Conservation (phyloP, 306 rosid genomes). For the Delonix regia region DNA sequence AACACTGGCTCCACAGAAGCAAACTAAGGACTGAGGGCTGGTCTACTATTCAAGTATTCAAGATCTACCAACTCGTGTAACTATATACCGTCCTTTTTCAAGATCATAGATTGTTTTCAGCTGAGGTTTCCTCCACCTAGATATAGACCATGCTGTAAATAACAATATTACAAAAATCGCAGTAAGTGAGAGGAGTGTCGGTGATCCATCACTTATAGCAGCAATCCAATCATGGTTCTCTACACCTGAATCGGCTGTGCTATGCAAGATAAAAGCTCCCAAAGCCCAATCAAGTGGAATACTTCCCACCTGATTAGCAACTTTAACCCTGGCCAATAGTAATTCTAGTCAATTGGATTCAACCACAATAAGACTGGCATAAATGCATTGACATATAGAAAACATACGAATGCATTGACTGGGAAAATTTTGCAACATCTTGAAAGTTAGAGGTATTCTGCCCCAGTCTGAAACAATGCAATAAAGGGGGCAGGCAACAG, state of each 20-base stretch:
- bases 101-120: slow-evolving; percentile 71
- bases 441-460: background rate
- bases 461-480: background rate
- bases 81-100: slow-evolving; percentile 72
- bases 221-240: slow-evolving; percentile 50
- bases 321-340: slow-evolving; percentile 48
- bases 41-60: slow-evolving; percentile 28
- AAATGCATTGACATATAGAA: background rate
- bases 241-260: slow-evolving; percentile 43
- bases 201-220: slow-evolving; percentile 38
- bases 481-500: background rate
- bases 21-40: background rate
- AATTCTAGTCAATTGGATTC: slow-evolving; percentile 17
- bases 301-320: slow-evolving; percentile 57
- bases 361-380: background rate
- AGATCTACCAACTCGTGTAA: slow-evolving; percentile 52
- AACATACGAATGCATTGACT: background rate
- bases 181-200: slow-evolving; percentile 46
- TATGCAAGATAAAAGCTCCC: slow-evolving; percentile 77
- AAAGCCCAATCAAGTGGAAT: slow-evolving; percentile 76
- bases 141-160: slow-evolving; percentile 64
- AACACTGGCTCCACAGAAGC: background rate
- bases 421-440: background rate
- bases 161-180: slow-evolving; percentile 48
- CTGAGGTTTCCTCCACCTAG: slow-evolving; percentile 71